Evolutionary conservation across 257 asterid species (phyloP), one percentile per base, ranked within the genome.

Genomic region (Solanum sparsipilum): DNA sequence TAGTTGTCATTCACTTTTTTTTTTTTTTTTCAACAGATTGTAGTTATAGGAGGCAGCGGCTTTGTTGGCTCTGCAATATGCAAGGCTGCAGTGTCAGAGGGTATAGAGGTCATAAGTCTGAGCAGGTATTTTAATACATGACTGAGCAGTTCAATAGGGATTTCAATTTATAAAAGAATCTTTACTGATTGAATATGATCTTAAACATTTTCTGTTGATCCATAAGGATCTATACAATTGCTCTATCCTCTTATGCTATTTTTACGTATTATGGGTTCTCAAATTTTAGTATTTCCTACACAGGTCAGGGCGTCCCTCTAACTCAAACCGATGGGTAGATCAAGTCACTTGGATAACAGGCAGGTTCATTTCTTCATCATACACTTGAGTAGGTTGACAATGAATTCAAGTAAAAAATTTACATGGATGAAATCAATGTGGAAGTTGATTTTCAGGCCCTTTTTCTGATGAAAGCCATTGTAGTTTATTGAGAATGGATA

Each of bases 41-140:
- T 96, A 38, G 98, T 97, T 56, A 90, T 97, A 90, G 99, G 99
- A 89, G 99, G 99, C 88, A 96, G 94, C 67, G 99, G 99, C 84
- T 97, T 97, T 88, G 99, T 97, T 91, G 99, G 99, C 87, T 92
- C 98, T 88, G 99, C 99, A 41, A 94, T 96, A 87, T 97, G 99
- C 93, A 97, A 94, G 93, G 99, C 99, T 91, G 99, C 99, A n/a
- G 93, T 96, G 46, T 93, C 98, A 27, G 95, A 93, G 93, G 99
- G 99, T 73, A 94, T 97, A 12, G 99, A 97, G 83, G 99, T 95
- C 90, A 91, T 92, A 88, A 96, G 99, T 91, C 94, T 97, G 93
- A 97, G 98, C 99, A 96, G 99, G 99, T 97, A 89, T 88, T 29
- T 70, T 13, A 36, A 63, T 84, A 18, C 68, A 12, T 84, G 60